Base-by-base conservation (phyloP, 2,329 filamentous ascomycete species). In the Beauveria brongniartii region DNA sequence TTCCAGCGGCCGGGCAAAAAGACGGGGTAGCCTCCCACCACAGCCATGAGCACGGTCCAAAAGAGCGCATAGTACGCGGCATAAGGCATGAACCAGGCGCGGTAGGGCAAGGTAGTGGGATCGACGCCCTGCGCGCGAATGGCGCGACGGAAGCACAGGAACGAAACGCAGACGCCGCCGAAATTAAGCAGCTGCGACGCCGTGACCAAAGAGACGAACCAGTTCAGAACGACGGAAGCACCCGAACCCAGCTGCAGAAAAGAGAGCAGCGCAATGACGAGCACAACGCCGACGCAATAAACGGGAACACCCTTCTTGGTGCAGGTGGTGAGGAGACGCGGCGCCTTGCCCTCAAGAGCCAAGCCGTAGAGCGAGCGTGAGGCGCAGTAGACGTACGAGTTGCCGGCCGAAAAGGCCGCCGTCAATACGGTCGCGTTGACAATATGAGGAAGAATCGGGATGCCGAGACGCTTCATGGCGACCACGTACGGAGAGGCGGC, bases 131-230 rank as follows among this genome's bases (percentile, higher is more conserved):
- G 90, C 0, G 80, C 86, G 28, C 81, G 76, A 56, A 89, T 79
- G 0, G 90, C 89, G 55, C 85, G 84, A 70, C 87, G 79, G 71
- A 91, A 94, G 62, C 82, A 82, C 61, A 92, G 75, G 72, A 90
- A 93, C 0, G 88, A 87, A 61, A 86, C 80, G 67, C 84, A 85
- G 69, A 90, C 86, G 65, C 85, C 83, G 46, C 80, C 80, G 74
- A 87, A 91, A 69, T 89, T 89, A 74, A 91, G 86, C 16, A 91
- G 80, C 67, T 90, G 87, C 1, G 88, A 89, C 0, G 89, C 87
- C 12, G 89, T 91, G 20, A 90, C 75, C 1, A 82, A 69, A 62
- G 82, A 88, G 46, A 90, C 82, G 65, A 92, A 85, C 89, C 89
- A 92, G 51, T 79, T 79, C 64, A 92, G 76, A 1, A 92, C 90